phyloP scores from a whole-genome alignment of 768 basidiomycete genomes.

The Mycena galericulata region DNA sequence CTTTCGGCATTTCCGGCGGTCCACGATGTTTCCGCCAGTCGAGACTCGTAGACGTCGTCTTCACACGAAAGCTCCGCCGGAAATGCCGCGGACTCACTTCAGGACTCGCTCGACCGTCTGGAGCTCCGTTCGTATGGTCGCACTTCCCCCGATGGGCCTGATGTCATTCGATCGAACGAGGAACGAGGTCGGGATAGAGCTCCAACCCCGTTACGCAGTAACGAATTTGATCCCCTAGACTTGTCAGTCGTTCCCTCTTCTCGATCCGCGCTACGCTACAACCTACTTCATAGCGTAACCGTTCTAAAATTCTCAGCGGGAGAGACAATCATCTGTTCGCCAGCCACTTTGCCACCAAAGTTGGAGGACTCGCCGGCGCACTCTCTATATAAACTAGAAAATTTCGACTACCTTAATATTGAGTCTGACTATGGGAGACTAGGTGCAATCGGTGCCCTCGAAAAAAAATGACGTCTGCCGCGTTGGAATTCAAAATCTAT shows the following conservation, averaged over 20 bases:
- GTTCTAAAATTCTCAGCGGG: slow-evolving; percentile 53
- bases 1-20: slow-evolving; percentile 23
- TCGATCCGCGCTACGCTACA: not conserved
- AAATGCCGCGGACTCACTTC: slow-evolving; percentile 17
- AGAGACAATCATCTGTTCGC: no score
- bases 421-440: no score
- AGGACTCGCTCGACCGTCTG: slow-evolving; percentile 26
- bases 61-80: slow-evolving; percentile 25
- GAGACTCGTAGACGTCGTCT: slow-evolving; percentile 27
- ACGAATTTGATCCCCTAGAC: slow-evolving; percentile 52
- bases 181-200: slow-evolving; percentile 66
- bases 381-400: no score
- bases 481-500: no score
- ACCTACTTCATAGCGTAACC: slow-evolving; percentile 42
- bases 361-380: no score
- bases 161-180: slow-evolving; percentile 29
- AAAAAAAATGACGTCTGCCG: no score
- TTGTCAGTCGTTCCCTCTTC: slow-evolving; percentile 53
- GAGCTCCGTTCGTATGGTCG: slow-evolving; percentile 29
- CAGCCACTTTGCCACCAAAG: no score
- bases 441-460: no score
- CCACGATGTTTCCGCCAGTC: slow-evolving; percentile 14
- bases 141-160: slow-evolving; percentile 30
- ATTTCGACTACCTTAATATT: no score
- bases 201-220: slow-evolving; percentile 67